Evolutionary conservation across 805 yeast species (phyloP), one percentile per base, ranked within the genome.

Genomic region (Yamadazyma laniorum): DNA sequence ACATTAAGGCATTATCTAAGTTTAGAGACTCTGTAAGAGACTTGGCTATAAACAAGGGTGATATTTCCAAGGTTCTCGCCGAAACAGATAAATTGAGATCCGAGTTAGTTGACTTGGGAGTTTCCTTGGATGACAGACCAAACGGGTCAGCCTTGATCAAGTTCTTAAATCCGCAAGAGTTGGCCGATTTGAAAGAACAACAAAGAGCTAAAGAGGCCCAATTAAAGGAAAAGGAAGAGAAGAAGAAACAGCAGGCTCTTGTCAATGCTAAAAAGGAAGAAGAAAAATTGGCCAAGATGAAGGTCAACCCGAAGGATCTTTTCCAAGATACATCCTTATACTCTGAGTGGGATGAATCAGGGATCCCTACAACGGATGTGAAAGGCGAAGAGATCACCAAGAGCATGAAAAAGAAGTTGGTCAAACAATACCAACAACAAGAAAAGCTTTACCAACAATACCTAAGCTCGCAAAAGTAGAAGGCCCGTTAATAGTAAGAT

Each of bases 111-210:
- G 73, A 78, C 18, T 65, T 89, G 44, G 93, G 95, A 19, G 83
- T 93, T 29, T 79, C 95, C 1, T 68, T 93, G 39, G 98, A 91
- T 58, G 99, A 93, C 62, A 79, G 97, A 53, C 72, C 80, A 5
- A 83, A 75, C 43, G 89, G 82, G 3, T 74, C 80, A n/a, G 90
- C 97, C 0, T 72, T 93, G 43, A 74, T 93, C 31, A 93, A 93
- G 61, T 84, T 91, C 51, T 68, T 93, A 47, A 80, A 76, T 37
- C 76, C 67, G 6, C 73, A 70, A 22, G 98, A 91, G 57, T 79
- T 77, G 56, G 70, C 67, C 26, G 91, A 83, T 42, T 68, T 86
- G 29, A 51, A 84, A 11, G 49, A 55, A 23, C 82, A 77, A 53
- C 84, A 84, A 45, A 74, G 71, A 32, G 82, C 76, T 45, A 82